These are phyloP conservation scores for Talaromyces verruculosus DNA, from an alignment of 2,329 filamentous ascomycete species.

Conservation along the genomic window DNA sequence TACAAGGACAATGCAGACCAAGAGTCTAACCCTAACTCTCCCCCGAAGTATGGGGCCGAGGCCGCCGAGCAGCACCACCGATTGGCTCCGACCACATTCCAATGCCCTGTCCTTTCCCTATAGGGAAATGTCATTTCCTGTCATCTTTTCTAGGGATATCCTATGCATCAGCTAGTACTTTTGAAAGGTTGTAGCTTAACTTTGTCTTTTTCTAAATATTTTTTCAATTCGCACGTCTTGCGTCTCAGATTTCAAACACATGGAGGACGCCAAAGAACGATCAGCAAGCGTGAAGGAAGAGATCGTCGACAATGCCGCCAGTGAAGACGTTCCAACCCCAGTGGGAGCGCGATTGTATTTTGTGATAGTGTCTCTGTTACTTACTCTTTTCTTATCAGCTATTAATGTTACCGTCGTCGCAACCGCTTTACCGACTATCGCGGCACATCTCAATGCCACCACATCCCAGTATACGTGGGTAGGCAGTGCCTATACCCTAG, in stretches of 20 bases:
- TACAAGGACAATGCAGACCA: conserved; percentile 15
- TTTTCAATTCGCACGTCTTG: background rate
- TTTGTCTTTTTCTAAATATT: background rate
- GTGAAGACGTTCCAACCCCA: background rate
- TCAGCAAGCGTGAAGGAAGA: conserved; percentile 4
- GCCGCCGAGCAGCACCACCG: conserved; percentile 18
- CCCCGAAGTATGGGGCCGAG: conserved; percentile 15
- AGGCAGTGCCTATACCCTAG: conserved; percentile 53
- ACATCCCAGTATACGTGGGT: conserved; percentile 51
- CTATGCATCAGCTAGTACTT: background rate
- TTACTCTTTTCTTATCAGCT: conserved; percentile 26
- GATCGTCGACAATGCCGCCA: background rate
- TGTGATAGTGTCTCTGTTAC: conserved; percentile 4
- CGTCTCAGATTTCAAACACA: background rate
- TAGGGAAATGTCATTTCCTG: background rate
- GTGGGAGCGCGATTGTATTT: conserved; percentile 15
- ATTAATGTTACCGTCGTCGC: conserved; percentile 52
- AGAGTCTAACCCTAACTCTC: conserved; percentile 11
- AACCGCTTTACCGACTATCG: conserved; percentile 58
- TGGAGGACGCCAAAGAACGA: conserved; percentile 7
- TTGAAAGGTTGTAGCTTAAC: background rate
- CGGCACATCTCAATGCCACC: conserved; percentile 51
- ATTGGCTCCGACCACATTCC: conserved; percentile 9
- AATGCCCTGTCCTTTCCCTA: background rate
- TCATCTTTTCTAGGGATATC: background rate